A percentile compares a stretch with the other conserved stretches of the same genome.
Evolutionary conservation across 1,139 yeast species (phyloP).

Genomic region (Spencermartinsiella ligniputridi): DNA sequence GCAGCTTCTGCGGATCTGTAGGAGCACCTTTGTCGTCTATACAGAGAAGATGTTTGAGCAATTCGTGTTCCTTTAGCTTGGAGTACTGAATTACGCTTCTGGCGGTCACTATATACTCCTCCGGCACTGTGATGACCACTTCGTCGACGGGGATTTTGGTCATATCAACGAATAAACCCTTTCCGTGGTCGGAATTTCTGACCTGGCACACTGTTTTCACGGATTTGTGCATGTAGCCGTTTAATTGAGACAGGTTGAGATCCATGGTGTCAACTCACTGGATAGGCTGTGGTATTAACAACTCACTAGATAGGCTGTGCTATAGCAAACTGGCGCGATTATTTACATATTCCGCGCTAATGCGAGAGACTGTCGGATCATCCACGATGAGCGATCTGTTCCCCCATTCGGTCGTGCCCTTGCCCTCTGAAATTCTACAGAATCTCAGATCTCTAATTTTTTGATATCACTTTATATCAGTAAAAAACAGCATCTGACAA

Average conservation of each 20-base stretch:
- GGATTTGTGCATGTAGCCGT: conserved; percentile 1
- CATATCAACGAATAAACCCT: conserved; percentile 9
- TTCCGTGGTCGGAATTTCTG: conserved; percentile 14
- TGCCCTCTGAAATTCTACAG: no score
- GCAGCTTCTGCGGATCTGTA: not conserved
- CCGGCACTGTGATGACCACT: conserved; percentile 1
- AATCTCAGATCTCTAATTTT: no score
- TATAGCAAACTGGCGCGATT: no score
- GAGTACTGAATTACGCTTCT: not conserved
- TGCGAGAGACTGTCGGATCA: no score
- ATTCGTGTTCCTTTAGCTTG: conserved; percentile 1
- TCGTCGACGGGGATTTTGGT: not conserved
- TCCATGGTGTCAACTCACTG: no score
- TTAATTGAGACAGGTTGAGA: no score
- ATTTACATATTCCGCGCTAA: no score
- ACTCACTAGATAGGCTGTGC: no score
- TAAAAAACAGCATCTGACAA: conserved; percentile 6
- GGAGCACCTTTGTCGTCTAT: conserved; percentile 15
- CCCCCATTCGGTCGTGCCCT: no score
- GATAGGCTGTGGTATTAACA: no score
- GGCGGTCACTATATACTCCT: not conserved
- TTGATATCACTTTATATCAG: no score
- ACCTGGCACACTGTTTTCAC: conserved; percentile 7
- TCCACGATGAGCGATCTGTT: no score
- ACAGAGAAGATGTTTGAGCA: conserved; percentile 18